Base-by-base conservation (phyloP, 371 early-diverging fungal genomes). In the Rhizopus arrhizus region DNA sequence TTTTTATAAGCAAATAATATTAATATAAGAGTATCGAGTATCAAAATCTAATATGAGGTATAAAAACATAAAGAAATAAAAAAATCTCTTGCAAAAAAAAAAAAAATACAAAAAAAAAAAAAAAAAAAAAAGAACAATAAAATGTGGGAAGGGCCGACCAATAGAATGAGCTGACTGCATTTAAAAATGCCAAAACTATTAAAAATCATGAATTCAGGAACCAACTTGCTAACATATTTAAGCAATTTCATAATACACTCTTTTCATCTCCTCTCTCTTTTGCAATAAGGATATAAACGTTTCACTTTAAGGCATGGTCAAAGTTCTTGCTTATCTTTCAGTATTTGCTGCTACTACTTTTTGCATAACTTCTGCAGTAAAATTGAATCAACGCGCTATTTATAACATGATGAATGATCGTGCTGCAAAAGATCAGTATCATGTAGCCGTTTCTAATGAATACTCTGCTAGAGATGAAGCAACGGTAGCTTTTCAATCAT, bases 51-150 rank as follows among this genome's bases (percentile, higher is more conserved):
- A 49, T 38, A 6, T 43, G 43, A 13, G 43, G 43, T 43, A 43
- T 43, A 43, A 43, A 13, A 43, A 43, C 43, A 53, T 36, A 22
- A 64, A 55, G 38, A 51, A 45, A 4, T 15, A 60, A 33, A 33
- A 40, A 32, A 58, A 43, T 47, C 59, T 16, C 58, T 58, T 58
- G 54, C 55, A 62, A 50, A 53, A 59, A 41, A 15, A 52, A 52
- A 56, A 45, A 41, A 36, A 43, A 29, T n/a, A n/a, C n/a, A n/a
- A 38, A 45, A 45, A 56, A 56, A 35, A 12, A 16, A 9, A 8
- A 16, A 12, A 16, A 51, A 22, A 43, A 43, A 13, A 43, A 5
- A 13, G 5, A 13, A n/a, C 5, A 43, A 5, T n/a, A 43, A 43
- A 15, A 5, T 13, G 43, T 2, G 43, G 43, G 43, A n/a, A 13